A percentile compares a stretch with the other conserved stretches of the same genome.
Conservation (phyloP, 768 basidiomycete genomes). For the Tylopilus cervinicoccineus region DNA sequence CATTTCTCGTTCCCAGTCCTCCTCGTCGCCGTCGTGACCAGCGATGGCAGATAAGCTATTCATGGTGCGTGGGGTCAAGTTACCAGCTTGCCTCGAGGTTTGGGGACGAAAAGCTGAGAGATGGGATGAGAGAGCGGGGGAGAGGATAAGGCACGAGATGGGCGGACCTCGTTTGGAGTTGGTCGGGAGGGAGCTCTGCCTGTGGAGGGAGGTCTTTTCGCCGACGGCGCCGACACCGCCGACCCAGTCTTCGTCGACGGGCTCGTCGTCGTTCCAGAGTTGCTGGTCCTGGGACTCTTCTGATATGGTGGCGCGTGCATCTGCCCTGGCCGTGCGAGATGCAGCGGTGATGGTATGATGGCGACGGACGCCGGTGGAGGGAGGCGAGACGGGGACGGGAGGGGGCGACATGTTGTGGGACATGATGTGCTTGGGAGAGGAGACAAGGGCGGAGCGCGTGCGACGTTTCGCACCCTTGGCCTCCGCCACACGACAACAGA, state of each 20-base stretch:
- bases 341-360: conserved; percentile 82
- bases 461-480: conserved; percentile 22
- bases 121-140: conserved; percentile 4
- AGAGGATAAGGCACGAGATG: background rate
- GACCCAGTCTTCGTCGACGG: conserved; percentile 77
- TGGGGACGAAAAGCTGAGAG: conserved; percentile 49
- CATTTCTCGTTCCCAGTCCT: conserved; percentile 77
- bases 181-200: conserved; percentile 79
- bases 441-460: background rate
- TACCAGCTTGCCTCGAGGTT: conserved; percentile 51
- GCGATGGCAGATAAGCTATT: conserved; percentile 84
- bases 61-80: conserved; percentile 64
- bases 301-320: conserved; percentile 59
- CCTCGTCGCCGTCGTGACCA: conserved; percentile 84
- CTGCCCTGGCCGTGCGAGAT: conserved; percentile 58
- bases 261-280: conserved; percentile 70
- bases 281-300: conserved; percentile 61
- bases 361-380: conserved; percentile 57
- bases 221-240: conserved; percentile 80
- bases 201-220: conserved; percentile 74
- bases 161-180: conserved; percentile 69
- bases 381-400: conserved; percentile 35
- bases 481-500: conserved; percentile 18
- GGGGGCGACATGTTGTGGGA: conserved; percentile 42
- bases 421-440: conserved; percentile 22